Evolutionary conservation across 2,329 filamentous ascomycete genomes (phyloP), one percentile per base, ranked within the genome.

Genomic region (Phaeosphaeria sp.): DNA sequence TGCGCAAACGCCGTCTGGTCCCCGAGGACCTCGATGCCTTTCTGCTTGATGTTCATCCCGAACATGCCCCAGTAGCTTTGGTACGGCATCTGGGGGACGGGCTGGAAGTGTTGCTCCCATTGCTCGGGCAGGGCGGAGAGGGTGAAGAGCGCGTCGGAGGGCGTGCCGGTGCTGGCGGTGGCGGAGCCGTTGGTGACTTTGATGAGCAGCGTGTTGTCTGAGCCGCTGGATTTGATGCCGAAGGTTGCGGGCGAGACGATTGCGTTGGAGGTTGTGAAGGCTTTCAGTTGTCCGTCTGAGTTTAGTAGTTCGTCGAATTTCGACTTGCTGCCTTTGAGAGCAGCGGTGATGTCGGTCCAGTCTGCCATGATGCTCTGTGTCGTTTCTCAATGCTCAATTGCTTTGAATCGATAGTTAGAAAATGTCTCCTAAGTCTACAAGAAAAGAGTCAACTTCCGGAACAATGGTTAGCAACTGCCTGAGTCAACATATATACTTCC

Each of bases 41-140:
- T 72, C 57, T 84, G 81, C 56, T 82, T 81, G 67, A 80, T 78
- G 59, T 80, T 83, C 82, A 82, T 80, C 22, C 78, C 78, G 50
- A 79, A 77, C 76, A 75, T 76, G 65, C 77, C 77, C 79, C 79
- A 81, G 61, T 80, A 81, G 55, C 77, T 79, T 56, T 81, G 79
- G 56, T 81, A 80, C 15, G 79, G 79, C 64, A 74, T 74, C 1
- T 73, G 75, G 4, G 79, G 79, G 1, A 79, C 76, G 33, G 74
- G 70, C 56, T 80, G 75, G 72, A 81, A 80, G 66, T 80, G 79
- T 47, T 79, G 71, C 61, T 80, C 74, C 80, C 80, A 82, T 69
- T 82, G 79, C 58, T 81, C 77, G 2, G 79, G 78, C 2, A 78
- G 67, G 11, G 79, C 79, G 20, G 73, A 75, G 3, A 82, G 73